These are phyloP conservation scores for Echinosphaeria canescens DNA, from an alignment of 2,329 filamentous ascomycete genomes.

Conservation along the genomic window DNA sequence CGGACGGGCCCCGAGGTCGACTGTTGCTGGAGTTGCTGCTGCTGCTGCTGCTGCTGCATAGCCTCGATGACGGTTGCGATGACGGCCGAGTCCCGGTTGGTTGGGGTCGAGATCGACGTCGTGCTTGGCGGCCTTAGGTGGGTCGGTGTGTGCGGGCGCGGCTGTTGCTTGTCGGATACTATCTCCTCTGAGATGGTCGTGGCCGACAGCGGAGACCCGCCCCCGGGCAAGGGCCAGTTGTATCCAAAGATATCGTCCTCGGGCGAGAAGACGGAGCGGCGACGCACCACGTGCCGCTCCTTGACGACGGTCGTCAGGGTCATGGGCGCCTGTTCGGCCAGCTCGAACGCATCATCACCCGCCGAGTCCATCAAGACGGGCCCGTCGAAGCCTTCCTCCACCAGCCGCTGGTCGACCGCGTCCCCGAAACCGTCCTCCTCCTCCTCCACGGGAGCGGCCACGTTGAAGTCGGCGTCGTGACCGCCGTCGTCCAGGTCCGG, in stretches of 20 bases:
- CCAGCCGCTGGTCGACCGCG: slow-evolving; percentile 19
- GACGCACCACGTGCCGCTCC: slow-evolving; percentile 26
- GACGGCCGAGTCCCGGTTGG: slow-evolving; percentile 18
- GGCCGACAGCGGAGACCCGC: too few relatives aligned
- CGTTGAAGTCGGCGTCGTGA: too few relatives aligned
- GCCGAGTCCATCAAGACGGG: slow-evolving; percentile 17
- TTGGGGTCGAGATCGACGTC: too few relatives aligned
- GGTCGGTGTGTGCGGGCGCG: too few relatives aligned
- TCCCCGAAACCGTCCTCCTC: too few relatives aligned
- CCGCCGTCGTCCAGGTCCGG: slow-evolving; percentile 13
- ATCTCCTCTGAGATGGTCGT: slow-evolving; percentile 14
- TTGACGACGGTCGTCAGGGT: slow-evolving; percentile 29
- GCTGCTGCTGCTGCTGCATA: slow-evolving; percentile 32
- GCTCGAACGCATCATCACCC: slow-evolving; percentile 20
- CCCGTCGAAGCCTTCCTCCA: slow-evolving; percentile 24
- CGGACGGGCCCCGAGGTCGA: slow-evolving; percentile 14
- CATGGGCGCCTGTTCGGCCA: slow-evolving; percentile 18
- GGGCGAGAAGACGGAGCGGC: slow-evolving; percentile 40
- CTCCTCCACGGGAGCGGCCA: too few relatives aligned
- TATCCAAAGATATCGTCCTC: slow-evolving; percentile 45
- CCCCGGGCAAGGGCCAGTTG: too few relatives aligned
- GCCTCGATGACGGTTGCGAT: slow-evolving; percentile 41
- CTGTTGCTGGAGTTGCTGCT: slow-evolving; percentile 29
- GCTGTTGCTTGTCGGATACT: too few relatives aligned
- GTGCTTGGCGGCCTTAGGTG: too few relatives aligned